phyloP scores from a whole-genome alignment of 2,329 filamentous ascomycete species.

The Hypoxylon sp. region DNA sequence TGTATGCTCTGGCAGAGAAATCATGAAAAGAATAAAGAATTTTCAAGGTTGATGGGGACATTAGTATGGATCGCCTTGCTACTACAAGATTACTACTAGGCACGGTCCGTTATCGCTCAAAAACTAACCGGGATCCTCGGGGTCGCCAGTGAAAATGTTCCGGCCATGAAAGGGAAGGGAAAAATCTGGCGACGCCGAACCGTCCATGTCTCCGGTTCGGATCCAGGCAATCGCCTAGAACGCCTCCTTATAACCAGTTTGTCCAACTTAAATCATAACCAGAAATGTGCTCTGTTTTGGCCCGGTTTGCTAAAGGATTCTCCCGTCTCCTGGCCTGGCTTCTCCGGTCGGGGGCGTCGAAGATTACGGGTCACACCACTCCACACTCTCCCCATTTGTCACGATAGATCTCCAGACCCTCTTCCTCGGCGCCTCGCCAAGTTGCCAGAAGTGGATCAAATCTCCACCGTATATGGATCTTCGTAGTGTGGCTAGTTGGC shows the following conservation, averaged over 20 bases:
- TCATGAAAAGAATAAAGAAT: constrained; percentile 1
- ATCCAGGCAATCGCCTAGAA: constrained; percentile 35
- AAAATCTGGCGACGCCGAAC: constrained; percentile 23
- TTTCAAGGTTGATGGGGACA: constrained; percentile 6
- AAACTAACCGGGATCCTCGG: constrained; percentile 35
- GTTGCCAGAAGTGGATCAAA: constrained; percentile 49
- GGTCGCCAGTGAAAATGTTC: constrained; percentile 34
- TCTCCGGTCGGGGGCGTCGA: constrained; percentile 44
- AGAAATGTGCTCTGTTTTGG: constrained; percentile 25
- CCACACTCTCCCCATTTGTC: constrained; percentile 51
- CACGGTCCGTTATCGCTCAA: constrained; percentile 33
- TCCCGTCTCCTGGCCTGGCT: constrained; percentile 23
- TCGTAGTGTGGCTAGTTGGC: constrained; percentile 41
- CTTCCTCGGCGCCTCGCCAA: constrained; percentile 43
- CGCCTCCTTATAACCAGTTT: constrained; percentile 17
- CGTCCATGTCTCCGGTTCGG: constrained; percentile 25
- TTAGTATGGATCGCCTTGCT: constrained; percentile 13
- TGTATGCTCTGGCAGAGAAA: constrained; percentile 4
- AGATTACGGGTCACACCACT: constrained; percentile 46
- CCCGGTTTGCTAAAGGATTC: constrained; percentile 33
- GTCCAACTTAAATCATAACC: constrained; percentile 20
- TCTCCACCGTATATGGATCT: constrained; percentile 43
- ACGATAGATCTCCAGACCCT: constrained; percentile 49
- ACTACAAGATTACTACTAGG: constrained; percentile 5
- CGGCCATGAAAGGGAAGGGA: constrained; percentile 23